These are phyloP conservation scores for Cordyceps tenuipes DNA, from an alignment of 2,329 filamentous ascomycete species.

Conservation along the genomic window DNA sequence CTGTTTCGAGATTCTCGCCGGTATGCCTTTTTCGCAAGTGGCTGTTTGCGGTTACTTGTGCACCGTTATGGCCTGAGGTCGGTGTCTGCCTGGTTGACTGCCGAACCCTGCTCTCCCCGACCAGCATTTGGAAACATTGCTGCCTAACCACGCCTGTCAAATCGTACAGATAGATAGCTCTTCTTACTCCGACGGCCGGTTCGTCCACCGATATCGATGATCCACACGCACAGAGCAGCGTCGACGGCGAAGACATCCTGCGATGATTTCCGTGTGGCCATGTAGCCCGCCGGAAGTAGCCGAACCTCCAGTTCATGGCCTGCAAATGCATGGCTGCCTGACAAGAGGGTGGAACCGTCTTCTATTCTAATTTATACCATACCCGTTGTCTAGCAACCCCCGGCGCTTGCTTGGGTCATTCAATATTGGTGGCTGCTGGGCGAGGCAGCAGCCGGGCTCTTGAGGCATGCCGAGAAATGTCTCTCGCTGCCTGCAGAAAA, in stretches of 20 bases:
- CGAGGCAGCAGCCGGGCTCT: not conserved
- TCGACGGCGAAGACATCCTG: too few species aligned
- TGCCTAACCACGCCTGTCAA: not conserved
- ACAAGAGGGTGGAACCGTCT: not conserved
- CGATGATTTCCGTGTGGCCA: not conserved
- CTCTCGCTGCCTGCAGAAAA: not conserved
- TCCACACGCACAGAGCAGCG: not conserved
- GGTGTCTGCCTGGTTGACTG: too few species aligned
- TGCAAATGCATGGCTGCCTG: not conserved
- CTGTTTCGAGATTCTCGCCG: too few species aligned
- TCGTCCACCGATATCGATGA: not conserved
- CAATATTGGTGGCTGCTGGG: not conserved
- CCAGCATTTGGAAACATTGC: too few species aligned
- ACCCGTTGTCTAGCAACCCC: not conserved
- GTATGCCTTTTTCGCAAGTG: too few species aligned
- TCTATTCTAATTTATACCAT: not conserved
- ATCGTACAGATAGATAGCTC: not conserved
- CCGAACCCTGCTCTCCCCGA: too few species aligned
- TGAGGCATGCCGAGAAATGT: not conserved
- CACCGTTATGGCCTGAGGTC: too few species aligned
- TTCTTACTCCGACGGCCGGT: not conserved
- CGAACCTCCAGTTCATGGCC: not conserved
- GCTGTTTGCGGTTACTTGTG: too few species aligned
- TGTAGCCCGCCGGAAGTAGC: not conserved
- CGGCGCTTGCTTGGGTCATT: not conserved